A percentile compares a stretch with the other conserved stretches of the same genome.
Conservation (phyloP, 345 rosid species). For the Euphorbia lathyris region DNA sequence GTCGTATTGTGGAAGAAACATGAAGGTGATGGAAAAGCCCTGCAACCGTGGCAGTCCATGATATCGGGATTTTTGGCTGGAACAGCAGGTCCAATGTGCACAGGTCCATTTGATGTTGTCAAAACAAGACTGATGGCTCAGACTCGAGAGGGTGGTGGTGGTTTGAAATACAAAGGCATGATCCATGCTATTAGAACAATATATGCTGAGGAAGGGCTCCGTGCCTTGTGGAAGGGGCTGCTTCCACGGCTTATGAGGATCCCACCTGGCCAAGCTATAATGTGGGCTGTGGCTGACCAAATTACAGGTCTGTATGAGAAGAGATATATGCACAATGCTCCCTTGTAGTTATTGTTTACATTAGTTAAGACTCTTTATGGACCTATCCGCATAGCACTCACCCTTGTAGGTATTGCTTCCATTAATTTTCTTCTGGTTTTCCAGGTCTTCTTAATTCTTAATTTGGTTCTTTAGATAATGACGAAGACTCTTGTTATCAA, state of each 20-base stretch:
- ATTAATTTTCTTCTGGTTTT: constrained; percentile 16
- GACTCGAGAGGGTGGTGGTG: constrained; percentile 53
- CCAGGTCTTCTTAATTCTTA: not conserved
- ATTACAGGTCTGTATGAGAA: constrained; percentile 76
- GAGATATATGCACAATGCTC: constrained; percentile 46
- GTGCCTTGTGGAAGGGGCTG: constrained; percentile 85
- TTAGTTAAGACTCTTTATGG: constrained; percentile 7
- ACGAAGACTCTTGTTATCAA: not conserved
- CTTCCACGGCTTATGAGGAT: constrained; percentile 96
- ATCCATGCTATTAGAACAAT: constrained; percentile 81
- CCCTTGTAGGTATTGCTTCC: constrained; percentile 39
- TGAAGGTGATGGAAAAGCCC: constrained; percentile 82
- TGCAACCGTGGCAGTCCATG: constrained; percentile 97
- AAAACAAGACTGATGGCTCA: constrained; percentile 98
- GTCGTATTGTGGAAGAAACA: constrained; percentile 83
- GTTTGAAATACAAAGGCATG: constrained; percentile 82
- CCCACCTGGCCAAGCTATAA: constrained; percentile 95
- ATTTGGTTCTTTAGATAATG: not conserved
- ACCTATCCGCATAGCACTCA: constrained; percentile 42
- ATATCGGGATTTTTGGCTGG: constrained; percentile 94
- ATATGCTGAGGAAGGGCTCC: constrained; percentile 75
- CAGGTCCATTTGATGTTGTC: constrained; percentile 98
- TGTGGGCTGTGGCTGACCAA: constrained; percentile 99
- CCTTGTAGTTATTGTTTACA: constrained; percentile 38
- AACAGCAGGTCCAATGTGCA: constrained; percentile 86